Percentiles rank a stretch among this genome's conserved stretches.
phyloP scores from a whole-genome alignment of 805 yeast species.

The Yamadazyma tumulicola region DNA sequence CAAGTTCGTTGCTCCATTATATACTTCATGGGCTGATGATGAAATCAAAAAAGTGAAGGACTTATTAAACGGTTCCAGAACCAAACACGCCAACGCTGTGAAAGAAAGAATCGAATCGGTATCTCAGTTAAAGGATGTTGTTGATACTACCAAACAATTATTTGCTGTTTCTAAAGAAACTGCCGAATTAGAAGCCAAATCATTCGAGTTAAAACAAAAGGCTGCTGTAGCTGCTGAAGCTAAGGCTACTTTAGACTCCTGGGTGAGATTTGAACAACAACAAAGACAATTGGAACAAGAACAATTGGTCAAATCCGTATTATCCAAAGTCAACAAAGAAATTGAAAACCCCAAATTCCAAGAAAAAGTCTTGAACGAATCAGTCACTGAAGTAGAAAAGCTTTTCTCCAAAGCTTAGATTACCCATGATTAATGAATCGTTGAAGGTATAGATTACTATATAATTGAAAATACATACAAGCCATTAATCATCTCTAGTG shows the following conservation, averaged over 20 bases:
- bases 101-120: conserved; percentile 88
- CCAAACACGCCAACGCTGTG: conserved; percentile 88
- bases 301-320: conserved; percentile 82
- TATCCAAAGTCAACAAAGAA: conserved; percentile 84
- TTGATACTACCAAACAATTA: conserved; percentile 82
- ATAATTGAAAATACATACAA: background rate
- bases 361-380: conserved; percentile 84
- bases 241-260: conserved; percentile 91
- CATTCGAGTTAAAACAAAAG: conserved; percentile 89
- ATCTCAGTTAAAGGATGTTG: conserved; percentile 86
- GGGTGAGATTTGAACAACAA: conserved; percentile 98
- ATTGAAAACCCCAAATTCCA: conserved; percentile 87
- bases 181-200: conserved; percentile 90
- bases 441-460: too few relatives aligned
- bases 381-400: conserved; percentile 89
- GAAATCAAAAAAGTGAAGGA: conserved; percentile 78
- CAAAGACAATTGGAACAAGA: conserved; percentile 95
- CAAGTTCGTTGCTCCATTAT: conserved; percentile 89
- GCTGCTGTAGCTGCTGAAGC: conserved; percentile 88
- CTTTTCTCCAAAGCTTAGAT: conserved; percentile 50
- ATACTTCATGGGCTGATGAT: conserved; percentile 89
- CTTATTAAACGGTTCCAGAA: conserved; percentile 82
- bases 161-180: conserved; percentile 96
- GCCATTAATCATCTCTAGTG: background rate
- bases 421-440: conserved; percentile 1